Evolutionary conservation across 495 filamentous ascomycete species (phyloP).

Genomic region (Talaromyces borbonicus): DNA sequence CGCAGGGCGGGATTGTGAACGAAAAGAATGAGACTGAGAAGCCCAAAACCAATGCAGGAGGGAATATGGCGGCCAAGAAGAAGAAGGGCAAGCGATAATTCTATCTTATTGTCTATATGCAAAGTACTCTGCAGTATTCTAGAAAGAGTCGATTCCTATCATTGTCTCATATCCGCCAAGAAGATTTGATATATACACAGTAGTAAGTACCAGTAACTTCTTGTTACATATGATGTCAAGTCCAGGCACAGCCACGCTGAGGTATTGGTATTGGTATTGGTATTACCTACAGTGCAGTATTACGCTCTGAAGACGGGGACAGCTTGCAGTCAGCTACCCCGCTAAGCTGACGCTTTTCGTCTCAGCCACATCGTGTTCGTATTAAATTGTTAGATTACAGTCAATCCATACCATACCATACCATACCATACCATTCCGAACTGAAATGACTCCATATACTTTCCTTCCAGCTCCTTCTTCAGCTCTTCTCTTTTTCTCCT

Average conservation of each 20-base stretch:
- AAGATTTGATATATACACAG: too few species aligned
- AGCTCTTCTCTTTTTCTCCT: neutral
- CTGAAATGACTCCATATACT: too few species aligned
- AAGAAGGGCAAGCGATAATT: slow-evolving; percentile 63
- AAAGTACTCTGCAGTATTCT: too few species aligned
- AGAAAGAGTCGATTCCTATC: too few species aligned
- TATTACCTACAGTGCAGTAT: too few species aligned
- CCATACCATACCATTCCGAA: too few species aligned
- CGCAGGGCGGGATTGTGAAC: slow-evolving; percentile 71
- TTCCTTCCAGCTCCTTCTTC: too few species aligned
- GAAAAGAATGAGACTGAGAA: slow-evolving; percentile 60
- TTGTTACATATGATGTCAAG: neutral
- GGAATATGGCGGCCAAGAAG: slow-evolving; percentile 47
- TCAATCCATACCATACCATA: too few species aligned
- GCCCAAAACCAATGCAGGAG: slow-evolving; percentile 41
- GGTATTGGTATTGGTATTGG: too few species aligned
- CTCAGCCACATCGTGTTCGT: slow-evolving; percentile 3
- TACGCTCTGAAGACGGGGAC: too few species aligned
- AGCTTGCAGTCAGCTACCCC: neutral
- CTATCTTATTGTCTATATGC: too few species aligned
- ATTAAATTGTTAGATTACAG: neutral
- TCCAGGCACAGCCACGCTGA: neutral
- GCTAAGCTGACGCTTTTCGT: neutral
- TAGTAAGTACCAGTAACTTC: neutral
- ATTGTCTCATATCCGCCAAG: neutral